These are phyloP conservation scores for sorghum (Sorghum bicolor) DNA, from an alignment of 176 grass and related monocot genomes.

Conservation along the genomic window DNA sequence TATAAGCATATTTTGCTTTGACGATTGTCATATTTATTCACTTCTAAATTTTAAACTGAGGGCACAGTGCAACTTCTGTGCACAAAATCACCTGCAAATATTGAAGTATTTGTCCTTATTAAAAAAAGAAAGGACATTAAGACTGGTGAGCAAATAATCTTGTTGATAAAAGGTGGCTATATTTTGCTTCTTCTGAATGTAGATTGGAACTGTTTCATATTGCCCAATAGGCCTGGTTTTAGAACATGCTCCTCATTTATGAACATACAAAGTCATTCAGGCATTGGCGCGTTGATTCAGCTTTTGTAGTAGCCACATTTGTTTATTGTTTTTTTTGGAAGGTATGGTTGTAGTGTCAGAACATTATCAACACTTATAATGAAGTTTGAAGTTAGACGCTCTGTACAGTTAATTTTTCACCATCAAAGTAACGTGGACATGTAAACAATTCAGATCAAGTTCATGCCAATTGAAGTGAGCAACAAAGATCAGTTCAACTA, in stretches of 20 bases:
- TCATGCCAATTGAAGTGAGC: background rate
- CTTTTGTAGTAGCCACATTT: background rate
- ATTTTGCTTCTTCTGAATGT: background rate
- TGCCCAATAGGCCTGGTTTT: background rate
- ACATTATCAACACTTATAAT: background rate
- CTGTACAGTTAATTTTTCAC: background rate
- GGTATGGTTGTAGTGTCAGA: background rate
- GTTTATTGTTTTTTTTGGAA: background rate
- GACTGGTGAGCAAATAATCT: background rate
- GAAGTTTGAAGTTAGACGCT: background rate
- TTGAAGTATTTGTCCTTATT: background rate
- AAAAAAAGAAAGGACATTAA: background rate
- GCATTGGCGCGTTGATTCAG: background rate
- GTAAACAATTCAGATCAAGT: background rate
- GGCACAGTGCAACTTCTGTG: background rate
- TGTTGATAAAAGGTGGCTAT: background rate
- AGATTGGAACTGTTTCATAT: background rate
- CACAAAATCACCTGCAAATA: background rate
- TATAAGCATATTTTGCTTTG: background rate
- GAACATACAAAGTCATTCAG: background rate
- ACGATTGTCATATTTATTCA: background rate
- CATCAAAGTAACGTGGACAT: background rate
- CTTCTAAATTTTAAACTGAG: background rate
- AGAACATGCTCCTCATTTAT: background rate
- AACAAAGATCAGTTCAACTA: background rate